These are phyloP conservation scores for Laguncularia racemosa DNA, from an alignment of 345 rosid genomes.

Conservation along the genomic window DNA sequence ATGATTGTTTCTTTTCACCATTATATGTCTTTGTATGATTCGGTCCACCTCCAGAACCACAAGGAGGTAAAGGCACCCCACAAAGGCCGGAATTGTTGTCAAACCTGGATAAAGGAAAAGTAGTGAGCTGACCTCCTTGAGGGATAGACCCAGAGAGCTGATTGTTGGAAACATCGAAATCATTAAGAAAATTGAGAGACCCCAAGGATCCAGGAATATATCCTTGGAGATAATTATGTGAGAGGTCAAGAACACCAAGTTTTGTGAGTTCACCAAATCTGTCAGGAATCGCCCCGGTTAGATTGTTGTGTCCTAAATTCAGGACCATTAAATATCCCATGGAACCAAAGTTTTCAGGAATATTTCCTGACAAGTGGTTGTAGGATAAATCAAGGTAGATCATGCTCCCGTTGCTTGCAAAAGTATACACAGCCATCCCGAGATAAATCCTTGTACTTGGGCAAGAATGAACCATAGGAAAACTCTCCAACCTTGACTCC, in stretches of 20 bases:
- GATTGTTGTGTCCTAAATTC: conserved; percentile 82
- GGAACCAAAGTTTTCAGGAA: conserved; percentile 62
- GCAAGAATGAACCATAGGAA: conserved; percentile 88
- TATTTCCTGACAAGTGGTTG: conserved; percentile 55
- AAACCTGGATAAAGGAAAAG: conserved; percentile 74
- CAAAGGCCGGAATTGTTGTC: conserved; percentile 94
- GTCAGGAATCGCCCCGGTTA: conserved; percentile 63
- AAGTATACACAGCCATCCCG: conserved; percentile 74
- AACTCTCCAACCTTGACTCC: conserved; percentile 45
- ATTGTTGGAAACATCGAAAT: conserved; percentile 92
- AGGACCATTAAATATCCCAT: conserved; percentile 76
- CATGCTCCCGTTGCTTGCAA: conserved; percentile 70
- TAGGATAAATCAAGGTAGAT: conserved; percentile 88
- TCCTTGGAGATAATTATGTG: conserved; percentile 79
- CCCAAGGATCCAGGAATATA: conserved; percentile 69
- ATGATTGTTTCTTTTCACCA: conserved; percentile 33
- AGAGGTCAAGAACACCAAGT: conserved; percentile 87
- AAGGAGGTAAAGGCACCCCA: conserved; percentile 70
- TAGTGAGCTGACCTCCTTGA: conserved; percentile 89
- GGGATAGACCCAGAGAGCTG: conserved; percentile 81
- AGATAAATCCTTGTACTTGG: conserved; percentile 78
- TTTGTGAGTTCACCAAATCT: conserved; percentile 69
- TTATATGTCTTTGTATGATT: conserved; percentile 12
- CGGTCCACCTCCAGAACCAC: conserved; percentile 33
- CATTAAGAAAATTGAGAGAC: conserved; percentile 74